Base-by-base conservation (phyloP, 202 grass and related monocot species). In the Thinopyrum obtusiflorum region DNA sequence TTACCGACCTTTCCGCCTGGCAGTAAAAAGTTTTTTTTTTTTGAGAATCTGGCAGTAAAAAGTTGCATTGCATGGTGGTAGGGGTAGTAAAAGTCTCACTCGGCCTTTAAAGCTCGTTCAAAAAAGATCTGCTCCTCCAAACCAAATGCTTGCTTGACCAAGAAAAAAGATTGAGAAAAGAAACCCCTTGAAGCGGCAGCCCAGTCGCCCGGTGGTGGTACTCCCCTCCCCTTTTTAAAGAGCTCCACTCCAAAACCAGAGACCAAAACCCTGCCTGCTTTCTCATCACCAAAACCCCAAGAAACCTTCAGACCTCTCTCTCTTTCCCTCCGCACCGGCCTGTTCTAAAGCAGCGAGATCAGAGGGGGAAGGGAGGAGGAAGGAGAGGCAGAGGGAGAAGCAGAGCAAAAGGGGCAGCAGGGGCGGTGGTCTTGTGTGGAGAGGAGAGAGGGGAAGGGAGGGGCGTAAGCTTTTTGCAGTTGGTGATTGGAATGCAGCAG, bases 401-500 rank as follows among this genome's bases (percentile, higher is more conserved):
- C 78, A 89, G 81, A 44, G 80, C 25, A 68, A 70, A 44, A 25
- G 80, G 47, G 44, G 46, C 15, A 7, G 39, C n/a, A 73, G 70
- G 35, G 64, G 82, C 13, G 44, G 84, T 27, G 72, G 53, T 31
- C 63, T 13, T 69, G 40, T 62, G 51, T 20, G 77, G 65, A 71
- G 85, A 40, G 28, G 13, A 60, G 86, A 36, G 65, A 28, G 42
- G 11, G 11, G 53, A 76, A 47, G 65, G 78, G 61, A 53, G 49
- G 61, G 39, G 26, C 69, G 61, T 25, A 51, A 46, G 73, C 73
- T 76, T 76, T 76, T 76, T 57, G 35, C 18, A 60, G 70, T 39
- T 18, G 55, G 18, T 59, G 55, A 59, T 84, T 86, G 83, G 89
- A 87, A 99, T 99, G 97, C 97, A 99, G 92, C 97, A 99, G 88